Conservation (phyloP, 2,329 filamentous ascomycete genomes). For the Ceratocystis eucalypticola region DNA sequence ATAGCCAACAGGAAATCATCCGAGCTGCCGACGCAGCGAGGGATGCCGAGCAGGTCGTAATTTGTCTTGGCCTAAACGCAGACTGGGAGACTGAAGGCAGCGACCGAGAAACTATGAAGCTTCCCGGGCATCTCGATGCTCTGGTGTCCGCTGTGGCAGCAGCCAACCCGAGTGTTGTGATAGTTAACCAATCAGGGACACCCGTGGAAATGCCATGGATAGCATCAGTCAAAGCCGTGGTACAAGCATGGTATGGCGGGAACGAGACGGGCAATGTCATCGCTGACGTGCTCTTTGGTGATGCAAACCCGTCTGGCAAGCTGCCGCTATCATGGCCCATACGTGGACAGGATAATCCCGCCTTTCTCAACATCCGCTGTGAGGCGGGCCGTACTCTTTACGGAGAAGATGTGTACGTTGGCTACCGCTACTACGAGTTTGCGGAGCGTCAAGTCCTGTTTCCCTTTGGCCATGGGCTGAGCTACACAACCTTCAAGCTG, state of each 20-base stretch:
- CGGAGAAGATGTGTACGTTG: conserved; percentile 68
- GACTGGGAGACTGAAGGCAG: conserved; percentile 72
- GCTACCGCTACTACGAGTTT: conserved; percentile 69
- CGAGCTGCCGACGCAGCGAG: conserved; percentile 55
- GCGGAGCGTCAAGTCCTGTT: conserved; percentile 53
- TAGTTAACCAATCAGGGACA: conserved; percentile 67
- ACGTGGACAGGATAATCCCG: conserved; percentile 51
- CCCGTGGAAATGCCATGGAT: conserved; percentile 62
- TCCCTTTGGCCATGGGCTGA: conserved; percentile 67
- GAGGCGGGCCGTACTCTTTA: conserved; percentile 62
- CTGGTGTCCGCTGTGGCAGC: conserved; percentile 53
- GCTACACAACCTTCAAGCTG: conserved; percentile 56
- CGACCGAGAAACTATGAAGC: conserved; percentile 64
- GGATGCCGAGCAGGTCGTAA: conserved; percentile 60
- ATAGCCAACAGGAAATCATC: conserved; percentile 45
- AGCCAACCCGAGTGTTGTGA: conserved; percentile 54
- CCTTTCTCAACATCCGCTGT: conserved; percentile 59
- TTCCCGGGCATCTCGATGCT: conserved; percentile 59
- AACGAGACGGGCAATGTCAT: conserved; percentile 74
- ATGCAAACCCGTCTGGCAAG: conserved; percentile 61
- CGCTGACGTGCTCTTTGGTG: conserved; percentile 62
- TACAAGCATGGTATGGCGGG: conserved; percentile 79
- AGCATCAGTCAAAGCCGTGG: conserved; percentile 35
- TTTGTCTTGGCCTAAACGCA: conserved; percentile 64
- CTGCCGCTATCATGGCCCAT: conserved; percentile 62